Evolutionary conservation across 2,329 filamentous ascomycete species (phyloP), one percentile per base, ranked within the genome.

Genomic region (Aspergillus bombycis): DNA sequence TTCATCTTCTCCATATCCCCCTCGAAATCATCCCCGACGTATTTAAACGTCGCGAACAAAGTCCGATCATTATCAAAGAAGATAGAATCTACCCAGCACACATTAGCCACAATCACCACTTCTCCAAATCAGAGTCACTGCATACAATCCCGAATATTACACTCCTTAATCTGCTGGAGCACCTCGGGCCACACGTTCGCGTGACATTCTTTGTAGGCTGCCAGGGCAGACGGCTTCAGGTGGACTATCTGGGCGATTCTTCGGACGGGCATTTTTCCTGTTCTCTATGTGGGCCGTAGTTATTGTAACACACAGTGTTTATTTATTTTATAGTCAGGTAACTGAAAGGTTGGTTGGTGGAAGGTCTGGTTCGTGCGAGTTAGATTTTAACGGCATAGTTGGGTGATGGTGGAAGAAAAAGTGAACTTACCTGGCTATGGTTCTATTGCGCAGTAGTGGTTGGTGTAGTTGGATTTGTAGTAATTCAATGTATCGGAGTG

Each of bases 111-210:
- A 46, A 23, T 12, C n/a, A 23, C 21, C n/a, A 23, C 3, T 46
- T 46, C 11, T n/a, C 10, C 23, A 12, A n/a, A 23, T 1, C 8
- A 9, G 5, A 7, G 45, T 28, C 45, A 19, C 4, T 28, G 77
- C 83, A 65, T 78, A 89, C 88, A 94, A 73, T 94, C 91, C 65
- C 83, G 80, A 63, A 94, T 91, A 68, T 91, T 90, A 75, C 88
- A 91, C 46, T 89, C 86, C 74, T 89, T 88, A 72, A 94, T 93
- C 79, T 93, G 89, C 75, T 87, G 84, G 38, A 92, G 79, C 1
- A 95, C 91, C 70, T 91, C 89, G 7, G 91, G 91, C 91, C 91
- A 94, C 0, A 93, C 90, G 5, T 83, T 84, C 8, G 87, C 88
- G 73, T 94, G 91, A 66, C 87, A 89, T 70, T 88, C 84, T 75